Base-by-base conservation (phyloP, 352 stramenopile species). In the Plasmopara halstedii region DNA sequence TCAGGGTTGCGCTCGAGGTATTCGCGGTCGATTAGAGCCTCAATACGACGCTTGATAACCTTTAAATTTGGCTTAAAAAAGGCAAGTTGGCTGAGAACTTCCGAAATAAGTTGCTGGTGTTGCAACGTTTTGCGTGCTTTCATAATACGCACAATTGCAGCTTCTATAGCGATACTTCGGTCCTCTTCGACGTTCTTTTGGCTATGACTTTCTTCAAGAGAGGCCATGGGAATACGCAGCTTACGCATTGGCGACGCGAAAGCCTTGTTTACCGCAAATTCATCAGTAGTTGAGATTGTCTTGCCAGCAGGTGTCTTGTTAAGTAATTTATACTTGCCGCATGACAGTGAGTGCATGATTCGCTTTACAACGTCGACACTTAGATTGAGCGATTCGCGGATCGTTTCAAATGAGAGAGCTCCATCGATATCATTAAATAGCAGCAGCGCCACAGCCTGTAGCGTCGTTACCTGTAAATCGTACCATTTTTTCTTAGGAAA, bases 111-210 rank as follows among this genome's bases (percentile, higher is more conserved):
- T 63, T 99, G 89, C 64, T 98, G 93, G 66, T 99, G 96, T 46
- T 95, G 77, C 45, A 99, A 72, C 23, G 91, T 97, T 70, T 98
- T 98, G 49, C 94, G 74, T 15, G 94, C 94, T 75, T 99, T 99
- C 97, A 99, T 99, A 73, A 99, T 99, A 65, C 97, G 91, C 32
- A 99, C 97, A 59, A 99, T 98, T 10, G 96, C 95, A 29, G 97
- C 97, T 78, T 99, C 97, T 63, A 99, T 99, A 15, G 96, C 95
- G 71, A 98, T 97, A 50, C 86, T 88, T 31, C 88, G 75, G 50
- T 97, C 85, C 61, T 98, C 96, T 63, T 99, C 93, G 4, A 99
- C 94, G 38, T 95, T 82, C 71, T 99, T 99, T 37, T 97, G 95
- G 62, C 97, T 99, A 76, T 98, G 89, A 46, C 86, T 96, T 61